Conservation (phyloP, 192 early-diverging fungal species). For the Umbelopsis ramanniana region DNA sequence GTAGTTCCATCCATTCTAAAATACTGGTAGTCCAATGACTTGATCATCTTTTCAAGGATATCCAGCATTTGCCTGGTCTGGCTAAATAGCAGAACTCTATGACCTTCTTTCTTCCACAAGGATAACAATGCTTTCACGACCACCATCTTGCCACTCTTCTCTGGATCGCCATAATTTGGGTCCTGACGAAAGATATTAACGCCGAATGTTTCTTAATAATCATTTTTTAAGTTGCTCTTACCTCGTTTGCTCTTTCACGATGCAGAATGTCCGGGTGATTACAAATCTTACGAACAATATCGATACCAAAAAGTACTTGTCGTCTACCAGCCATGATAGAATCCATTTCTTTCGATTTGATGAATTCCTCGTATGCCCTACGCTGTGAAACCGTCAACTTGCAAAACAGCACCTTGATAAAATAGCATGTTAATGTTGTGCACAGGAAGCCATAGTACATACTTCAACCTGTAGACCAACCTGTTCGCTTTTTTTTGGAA, state of each 20-base stretch:
- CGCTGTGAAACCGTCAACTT: slow-evolving; percentile 80
- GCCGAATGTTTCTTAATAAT: background rate
- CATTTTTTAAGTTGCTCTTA: background rate
- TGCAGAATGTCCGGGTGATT: slow-evolving; percentile 89
- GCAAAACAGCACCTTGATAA: slow-evolving; percentile 77
- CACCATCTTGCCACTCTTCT: slow-evolving; percentile 85
- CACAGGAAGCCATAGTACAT: background rate
- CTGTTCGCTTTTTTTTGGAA: slow-evolving; percentile 92
- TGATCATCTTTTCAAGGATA: slow-evolving; percentile 83
- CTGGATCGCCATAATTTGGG: slow-evolving; percentile 64
- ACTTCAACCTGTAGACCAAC: background rate
- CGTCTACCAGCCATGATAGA: slow-evolving; percentile 79
- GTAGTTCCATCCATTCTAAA: slow-evolving; percentile 97
- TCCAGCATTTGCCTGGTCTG: slow-evolving; percentile 96
- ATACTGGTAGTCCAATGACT: slow-evolving; percentile 61
- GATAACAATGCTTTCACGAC: slow-evolving; percentile 83
- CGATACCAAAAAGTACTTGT: slow-evolving; percentile 89
- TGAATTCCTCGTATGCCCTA: slow-evolving; percentile 69
- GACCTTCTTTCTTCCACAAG: slow-evolving; percentile 86
- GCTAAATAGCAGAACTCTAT: slow-evolving; percentile 89
- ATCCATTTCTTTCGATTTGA: slow-evolving; percentile 74
- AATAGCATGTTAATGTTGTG: background rate
- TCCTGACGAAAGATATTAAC: slow-evolving; percentile 29
- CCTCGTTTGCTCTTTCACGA: slow-evolving; percentile 25
- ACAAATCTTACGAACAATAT: slow-evolving; percentile 94